phyloP scores from a whole-genome alignment of 176 grass and related monocot species.

The Ampelocalamus luodianensis region DNA sequence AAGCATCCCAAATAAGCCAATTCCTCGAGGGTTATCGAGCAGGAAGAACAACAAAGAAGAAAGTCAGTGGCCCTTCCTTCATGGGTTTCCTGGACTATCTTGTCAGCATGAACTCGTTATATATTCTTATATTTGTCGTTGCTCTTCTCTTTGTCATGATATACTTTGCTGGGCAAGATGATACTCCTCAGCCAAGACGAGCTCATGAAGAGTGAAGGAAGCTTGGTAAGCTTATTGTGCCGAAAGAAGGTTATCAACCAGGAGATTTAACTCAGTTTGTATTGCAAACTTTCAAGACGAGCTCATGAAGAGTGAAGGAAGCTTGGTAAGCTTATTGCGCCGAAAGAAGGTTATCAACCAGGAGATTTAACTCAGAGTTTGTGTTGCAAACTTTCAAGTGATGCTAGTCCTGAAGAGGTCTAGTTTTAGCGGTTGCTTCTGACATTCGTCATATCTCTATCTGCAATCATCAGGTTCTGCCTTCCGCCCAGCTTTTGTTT shows the following conservation, averaged over 20 bases:
- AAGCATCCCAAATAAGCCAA: constrained; percentile 76
- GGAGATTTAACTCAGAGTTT: constrained; percentile 8
- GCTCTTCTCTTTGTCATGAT: constrained; percentile 70
- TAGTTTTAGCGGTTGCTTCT: constrained; percentile 39
- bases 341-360: constrained; percentile 3
- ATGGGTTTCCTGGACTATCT: constrained; percentile 81
- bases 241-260: constrained; percentile 2
- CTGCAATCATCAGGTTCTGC: constrained; percentile 27
- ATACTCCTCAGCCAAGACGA: constrained; percentile 49
- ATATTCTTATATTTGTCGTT: constrained; percentile 75
- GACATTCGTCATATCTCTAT: constrained; percentile 7
- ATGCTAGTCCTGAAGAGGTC: constrained; percentile 30
- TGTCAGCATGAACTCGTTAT: constrained; percentile 75
- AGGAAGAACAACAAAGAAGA: constrained; percentile 85
- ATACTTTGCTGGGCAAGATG: constrained; percentile 68
- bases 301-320: too few relatives aligned
- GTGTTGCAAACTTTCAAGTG: constrained; percentile 17
- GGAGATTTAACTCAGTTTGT: constrained; percentile 3
- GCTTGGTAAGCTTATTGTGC: neutral
- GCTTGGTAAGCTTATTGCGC: neutral
- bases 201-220: constrained; percentile 51
- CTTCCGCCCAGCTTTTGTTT: constrained; percentile 15
- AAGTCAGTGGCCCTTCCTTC: constrained; percentile 80
- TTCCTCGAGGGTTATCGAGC: constrained; percentile 94
- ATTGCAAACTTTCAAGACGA: constrained; percentile 9